Evolutionary conservation across 495 filamentous ascomycete species (phyloP), one percentile per base, ranked within the genome.

Genomic region (Halenospora varia): DNA sequence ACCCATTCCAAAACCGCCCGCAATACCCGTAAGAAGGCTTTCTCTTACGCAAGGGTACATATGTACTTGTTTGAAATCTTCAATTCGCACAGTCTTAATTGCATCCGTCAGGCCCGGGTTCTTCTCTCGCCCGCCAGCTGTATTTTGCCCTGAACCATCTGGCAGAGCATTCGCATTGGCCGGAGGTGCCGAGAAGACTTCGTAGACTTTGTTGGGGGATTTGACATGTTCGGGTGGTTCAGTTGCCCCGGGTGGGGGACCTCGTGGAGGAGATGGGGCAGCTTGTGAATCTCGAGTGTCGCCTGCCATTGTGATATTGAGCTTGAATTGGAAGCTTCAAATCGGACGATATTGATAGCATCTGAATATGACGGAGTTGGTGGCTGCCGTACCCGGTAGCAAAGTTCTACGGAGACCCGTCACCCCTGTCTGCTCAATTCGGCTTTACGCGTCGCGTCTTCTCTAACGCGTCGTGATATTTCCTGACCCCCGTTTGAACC

Each of bases 21-120:
- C 85, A 63, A 97, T 94, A 22, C 92, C 94, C 0, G 85, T 83
- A 65, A 97, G 72, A 55, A 96, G 72, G 15, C 89, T 84, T 62
- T 94, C 86, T 24, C 93, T 82, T 3, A 88, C 86, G 71, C 94
- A 97, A 18, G 93, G 94, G 59, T 82, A 77, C 66, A 87, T 86
- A 70, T 92, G 84, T 56, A 96, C 79, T 10, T 82, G 79, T 23
- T 83, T 75, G 53, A 92, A 86, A 67, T 96, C 88, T 48, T 83
- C 73, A 9, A 83, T 51, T 15, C 80, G 81, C 49, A 96, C 83
- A 19, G 80, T 81, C 41, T 82, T 80, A 20, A 88, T 68, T 0
- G 82, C 89, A 15, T 92, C 86, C 9, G 74, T 72, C 42, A 96
- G 62, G 13, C 78, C 73, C 2, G 75, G 62, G 57, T 78, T 73